Evolutionary conservation across 495 filamentous ascomycete species (phyloP).

Genomic region (Neurospora sp.): DNA sequence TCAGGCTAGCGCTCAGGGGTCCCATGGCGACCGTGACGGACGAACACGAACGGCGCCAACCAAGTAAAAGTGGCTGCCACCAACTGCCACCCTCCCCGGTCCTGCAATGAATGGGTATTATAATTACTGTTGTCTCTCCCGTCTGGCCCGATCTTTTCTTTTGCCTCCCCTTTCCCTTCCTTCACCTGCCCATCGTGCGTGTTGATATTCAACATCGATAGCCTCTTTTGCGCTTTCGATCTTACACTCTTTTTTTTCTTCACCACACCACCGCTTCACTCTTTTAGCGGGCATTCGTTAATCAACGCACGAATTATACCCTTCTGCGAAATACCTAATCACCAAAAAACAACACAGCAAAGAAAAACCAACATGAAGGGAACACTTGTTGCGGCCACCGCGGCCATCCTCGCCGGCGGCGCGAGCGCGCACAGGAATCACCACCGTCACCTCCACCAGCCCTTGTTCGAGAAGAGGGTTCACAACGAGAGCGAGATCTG

Average conservation of each 20-base stretch:
- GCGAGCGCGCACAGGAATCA: constrained; percentile 46
- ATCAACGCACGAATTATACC: constrained; percentile 7
- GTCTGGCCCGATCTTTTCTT: constrained; percentile 6
- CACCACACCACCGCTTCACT: constrained; percentile 80
- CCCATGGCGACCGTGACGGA: not conserved
- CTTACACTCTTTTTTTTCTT: constrained; percentile 30
- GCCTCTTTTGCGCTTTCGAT: constrained; percentile 42
- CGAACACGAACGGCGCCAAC: constrained; percentile 12
- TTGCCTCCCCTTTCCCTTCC: constrained; percentile 29
- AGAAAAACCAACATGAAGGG: constrained; percentile 44
- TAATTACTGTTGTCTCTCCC: constrained; percentile 7
- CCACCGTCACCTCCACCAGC: constrained; percentile 52
- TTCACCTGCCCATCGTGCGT: constrained; percentile 34
- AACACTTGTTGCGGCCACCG: constrained; percentile 46
- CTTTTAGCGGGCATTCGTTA: constrained; percentile 91
- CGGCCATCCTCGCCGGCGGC: constrained; percentile 54
- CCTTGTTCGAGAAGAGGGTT: constrained; percentile 43
- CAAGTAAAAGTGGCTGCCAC: constrained; percentile 6
- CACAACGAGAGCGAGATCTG: constrained; percentile 28
- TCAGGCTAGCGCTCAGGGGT: not conserved
- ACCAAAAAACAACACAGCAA: constrained; percentile 7
- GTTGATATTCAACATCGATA: constrained; percentile 41
- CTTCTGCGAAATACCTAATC: constrained; percentile 7
- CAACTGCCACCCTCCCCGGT: constrained; percentile 12
- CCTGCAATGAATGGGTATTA: constrained; percentile 3